Evolutionary conservation across 2,329 filamentous ascomycete species (phyloP).

Genomic region (Chaetomiaceae sp.): DNA sequence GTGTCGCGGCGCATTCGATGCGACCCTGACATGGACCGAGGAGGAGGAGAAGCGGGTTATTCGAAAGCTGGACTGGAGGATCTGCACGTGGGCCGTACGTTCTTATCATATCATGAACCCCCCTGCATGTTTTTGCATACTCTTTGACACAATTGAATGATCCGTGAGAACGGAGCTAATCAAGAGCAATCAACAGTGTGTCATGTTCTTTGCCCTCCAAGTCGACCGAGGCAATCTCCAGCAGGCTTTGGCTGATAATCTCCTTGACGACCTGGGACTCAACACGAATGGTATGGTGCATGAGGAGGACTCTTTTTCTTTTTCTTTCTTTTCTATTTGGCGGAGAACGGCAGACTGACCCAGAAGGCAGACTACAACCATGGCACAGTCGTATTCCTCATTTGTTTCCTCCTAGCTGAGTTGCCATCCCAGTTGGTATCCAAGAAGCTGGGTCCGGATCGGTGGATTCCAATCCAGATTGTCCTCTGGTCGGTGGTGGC

Average conservation of each 20-base stretch:
- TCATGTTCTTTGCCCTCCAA: conserved; percentile 60
- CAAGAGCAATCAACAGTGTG: conserved; percentile 35
- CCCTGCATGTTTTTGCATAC: no score
- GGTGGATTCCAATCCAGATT: conserved; percentile 31
- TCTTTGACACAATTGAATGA: no score
- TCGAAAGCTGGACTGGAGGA: conserved; percentile 41
- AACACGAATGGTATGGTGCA: conserved; percentile 42
- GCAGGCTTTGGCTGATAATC: conserved; percentile 58
- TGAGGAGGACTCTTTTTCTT: no score
- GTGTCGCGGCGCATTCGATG: conserved; percentile 13
- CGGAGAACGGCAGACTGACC: no score
- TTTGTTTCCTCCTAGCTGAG: conserved; percentile 51
- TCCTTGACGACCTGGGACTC: conserved; percentile 50
- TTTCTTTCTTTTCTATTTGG: no score
- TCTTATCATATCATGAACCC: background rate
- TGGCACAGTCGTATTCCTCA: conserved; percentile 47
- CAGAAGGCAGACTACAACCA: conserved; percentile 41
- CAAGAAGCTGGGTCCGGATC: conserved; percentile 41
- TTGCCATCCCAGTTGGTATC: conserved; percentile 55
- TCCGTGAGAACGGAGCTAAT: background rate
- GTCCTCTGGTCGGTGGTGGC: conserved; percentile 29
- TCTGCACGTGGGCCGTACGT: conserved; percentile 39
- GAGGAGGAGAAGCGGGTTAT: conserved; percentile 36
- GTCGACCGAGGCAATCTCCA: conserved; percentile 56
- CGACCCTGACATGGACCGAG: conserved; percentile 20